A percentile compares a stretch with the other conserved stretches of the same genome.
Conservation (phyloP, 2,329 filamentous ascomycete species). For the Phaeosphaeriaceae sp. region DNA sequence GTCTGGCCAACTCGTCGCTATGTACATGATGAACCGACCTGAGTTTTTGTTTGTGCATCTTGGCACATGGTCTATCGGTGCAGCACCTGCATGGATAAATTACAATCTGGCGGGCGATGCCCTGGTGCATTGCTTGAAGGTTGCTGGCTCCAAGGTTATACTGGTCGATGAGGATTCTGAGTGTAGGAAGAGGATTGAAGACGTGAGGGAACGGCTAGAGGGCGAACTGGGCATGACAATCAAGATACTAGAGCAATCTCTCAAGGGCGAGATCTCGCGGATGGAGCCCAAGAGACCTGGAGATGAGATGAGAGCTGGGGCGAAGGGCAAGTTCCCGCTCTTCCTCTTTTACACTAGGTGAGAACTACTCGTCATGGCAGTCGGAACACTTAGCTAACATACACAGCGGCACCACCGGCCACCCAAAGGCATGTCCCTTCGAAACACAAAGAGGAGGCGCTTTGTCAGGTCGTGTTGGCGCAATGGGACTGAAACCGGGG, state of each 20-base stretch:
- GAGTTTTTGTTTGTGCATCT: constrained; percentile 73
- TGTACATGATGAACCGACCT: constrained; percentile 71
- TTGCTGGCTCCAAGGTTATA: constrained; percentile 59
- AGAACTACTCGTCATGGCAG: neutral
- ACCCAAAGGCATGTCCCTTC: constrained; percentile 74
- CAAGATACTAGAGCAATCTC: constrained; percentile 58
- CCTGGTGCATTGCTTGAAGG: constrained; percentile 68
- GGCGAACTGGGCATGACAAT: constrained; percentile 65
- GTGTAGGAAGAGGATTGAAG: constrained; percentile 64
- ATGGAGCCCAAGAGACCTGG: constrained; percentile 59
- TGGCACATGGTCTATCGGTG: constrained; percentile 69
- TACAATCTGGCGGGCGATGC: constrained; percentile 70
- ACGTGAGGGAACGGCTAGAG: constrained; percentile 55
- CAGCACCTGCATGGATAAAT: constrained; percentile 74
- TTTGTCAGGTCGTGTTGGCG: constrained; percentile 45
- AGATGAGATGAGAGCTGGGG: constrained; percentile 61
- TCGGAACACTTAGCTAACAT: constrained; percentile 11
- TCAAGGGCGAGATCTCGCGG: constrained; percentile 56
- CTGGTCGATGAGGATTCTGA: constrained; percentile 56
- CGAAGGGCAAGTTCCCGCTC: constrained; percentile 62
- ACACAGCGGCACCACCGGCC: constrained; percentile 71
- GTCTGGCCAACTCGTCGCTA: constrained; percentile 66
- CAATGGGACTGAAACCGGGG: constrained; percentile 47
- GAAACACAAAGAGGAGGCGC: constrained; percentile 57
- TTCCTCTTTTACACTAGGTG: constrained; percentile 73